These are phyloP conservation scores for Butyriboletus pseudospeciosus DNA, from an alignment of 1,284 basidiomycete genomes.

Conservation along the genomic window DNA sequence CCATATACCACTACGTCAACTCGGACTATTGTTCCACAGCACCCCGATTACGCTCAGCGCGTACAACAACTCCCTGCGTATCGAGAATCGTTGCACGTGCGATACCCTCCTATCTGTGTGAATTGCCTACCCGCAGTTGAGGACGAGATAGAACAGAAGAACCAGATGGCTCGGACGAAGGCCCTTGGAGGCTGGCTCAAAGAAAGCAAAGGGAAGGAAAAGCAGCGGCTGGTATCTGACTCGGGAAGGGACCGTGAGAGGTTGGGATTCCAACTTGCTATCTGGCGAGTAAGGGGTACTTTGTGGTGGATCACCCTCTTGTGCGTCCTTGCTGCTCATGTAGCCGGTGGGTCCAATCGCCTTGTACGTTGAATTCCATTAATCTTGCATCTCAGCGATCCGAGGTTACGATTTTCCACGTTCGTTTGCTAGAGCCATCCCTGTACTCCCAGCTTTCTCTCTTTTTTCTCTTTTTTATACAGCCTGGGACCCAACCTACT, in stretches of 20 bases:
- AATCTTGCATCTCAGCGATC: conserved; percentile 21
- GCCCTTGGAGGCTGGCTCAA: conserved; percentile 69
- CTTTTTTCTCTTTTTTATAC: conserved; percentile 63
- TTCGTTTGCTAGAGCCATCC: conserved; percentile 12
- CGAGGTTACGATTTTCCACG: conserved; percentile 23
- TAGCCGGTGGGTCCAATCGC: conserved; percentile 40
- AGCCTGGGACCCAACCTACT: conserved; percentile 74
- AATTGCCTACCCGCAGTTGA: conserved; percentile 74
- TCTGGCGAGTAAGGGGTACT: conserved; percentile 61
- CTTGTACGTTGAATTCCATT: neutral
- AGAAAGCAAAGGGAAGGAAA: conserved; percentile 57
- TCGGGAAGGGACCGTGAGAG: conserved; percentile 39
- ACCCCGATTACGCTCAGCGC: conserved; percentile 63
- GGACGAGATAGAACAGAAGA: conserved; percentile 69
- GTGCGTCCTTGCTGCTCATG: conserved; percentile 42
- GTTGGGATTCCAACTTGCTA: conserved; percentile 42
- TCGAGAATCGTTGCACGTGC: conserved; percentile 64
- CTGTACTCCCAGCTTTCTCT: conserved; percentile 44
- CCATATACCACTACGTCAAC: neutral
- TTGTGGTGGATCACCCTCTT: conserved; percentile 53
- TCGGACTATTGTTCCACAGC: conserved; percentile 39
- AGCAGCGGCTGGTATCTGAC: conserved; percentile 42
- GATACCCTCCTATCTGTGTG: conserved; percentile 83
- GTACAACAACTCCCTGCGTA: conserved; percentile 66
- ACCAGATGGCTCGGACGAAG: conserved; percentile 76